A percentile compares a stretch with the other conserved stretches of the same genome.
Evolutionary conservation across 345 rosid genomes (phyloP).

Genomic region (Syzygium jambos): DNA sequence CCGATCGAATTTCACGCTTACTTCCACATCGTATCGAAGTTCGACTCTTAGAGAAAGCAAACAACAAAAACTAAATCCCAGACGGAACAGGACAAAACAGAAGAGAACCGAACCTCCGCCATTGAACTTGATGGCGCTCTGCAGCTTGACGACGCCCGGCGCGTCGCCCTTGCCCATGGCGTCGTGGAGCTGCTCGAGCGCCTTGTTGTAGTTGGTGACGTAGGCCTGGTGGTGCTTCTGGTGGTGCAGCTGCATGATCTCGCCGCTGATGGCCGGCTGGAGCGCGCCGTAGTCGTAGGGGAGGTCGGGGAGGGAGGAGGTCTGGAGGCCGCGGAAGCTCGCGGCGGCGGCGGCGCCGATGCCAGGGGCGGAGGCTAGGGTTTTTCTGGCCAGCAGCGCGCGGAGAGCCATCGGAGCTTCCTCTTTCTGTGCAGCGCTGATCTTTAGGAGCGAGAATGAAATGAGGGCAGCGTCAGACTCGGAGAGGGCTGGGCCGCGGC

Average conservation of each 20-base stretch:
- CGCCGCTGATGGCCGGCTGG: slow-evolving; percentile 89
- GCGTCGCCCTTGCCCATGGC: slow-evolving; percentile 63
- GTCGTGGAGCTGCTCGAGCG: slow-evolving; percentile 69
- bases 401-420: slow-evolving; percentile 58
- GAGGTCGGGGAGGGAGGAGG: slow-evolving; percentile 87
- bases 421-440: neutral
- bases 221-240: slow-evolving; percentile 96
- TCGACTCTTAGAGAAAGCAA: neutral
- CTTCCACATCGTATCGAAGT: neutral
- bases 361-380: slow-evolving; percentile 11
- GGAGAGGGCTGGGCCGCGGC: neutral
- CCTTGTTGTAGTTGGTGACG: slow-evolving; percentile 79
- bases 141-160: slow-evolving; percentile 57
- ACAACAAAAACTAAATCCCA: neutral
- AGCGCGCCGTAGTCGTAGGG: slow-evolving; percentile 79
- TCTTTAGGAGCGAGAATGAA: neutral
- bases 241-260: slow-evolving; percentile 96
- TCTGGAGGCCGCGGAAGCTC: slow-evolving; percentile 36
- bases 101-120: slow-evolving; percentile 62
- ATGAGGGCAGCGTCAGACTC: neutral
- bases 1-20: neutral
- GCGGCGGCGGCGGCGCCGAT: neutral
- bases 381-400: slow-evolving; percentile 22
- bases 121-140: slow-evolving; percentile 93
- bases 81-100: neutral